Evolutionary conservation across 768 basidiomycete species (phyloP).

Genomic region (Cystobasidium tubakii): DNA sequence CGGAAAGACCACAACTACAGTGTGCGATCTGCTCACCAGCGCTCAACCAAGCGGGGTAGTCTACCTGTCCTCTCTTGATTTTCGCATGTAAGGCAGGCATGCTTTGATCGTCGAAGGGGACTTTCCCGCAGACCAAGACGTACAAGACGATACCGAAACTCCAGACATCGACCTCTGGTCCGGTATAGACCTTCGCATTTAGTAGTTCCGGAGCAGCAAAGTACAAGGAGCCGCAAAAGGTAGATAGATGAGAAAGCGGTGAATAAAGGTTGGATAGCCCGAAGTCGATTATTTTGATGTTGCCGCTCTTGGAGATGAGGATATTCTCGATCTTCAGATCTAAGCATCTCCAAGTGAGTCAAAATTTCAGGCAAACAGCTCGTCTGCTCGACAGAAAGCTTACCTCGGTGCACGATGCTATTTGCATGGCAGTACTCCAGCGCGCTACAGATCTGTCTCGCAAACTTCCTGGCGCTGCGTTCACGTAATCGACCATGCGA

Average conservation of each 20-base stretch:
- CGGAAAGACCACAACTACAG: neutral
- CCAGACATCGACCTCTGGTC: conserved; percentile 98
- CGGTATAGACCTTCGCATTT: conserved; percentile 92
- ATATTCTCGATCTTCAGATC: conserved; percentile 99
- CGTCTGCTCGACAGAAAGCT: neutral
- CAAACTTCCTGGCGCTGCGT: conserved; percentile 93
- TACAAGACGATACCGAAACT: conserved; percentile 97
- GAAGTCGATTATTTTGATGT: conserved; percentile 99
- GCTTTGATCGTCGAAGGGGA: conserved; percentile 97
- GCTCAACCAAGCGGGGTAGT: conserved; percentile 95
- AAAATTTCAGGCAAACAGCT: neutral
- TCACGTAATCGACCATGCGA: conserved; percentile 91
- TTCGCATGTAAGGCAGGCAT: conserved; percentile 99
- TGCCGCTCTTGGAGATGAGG: conserved; percentile 93
- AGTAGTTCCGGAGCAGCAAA: conserved; percentile 97
- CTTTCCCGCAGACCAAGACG: conserved; percentile 95
- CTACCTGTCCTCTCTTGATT: conserved; percentile 93
- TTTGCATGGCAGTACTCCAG: conserved; percentile 96
- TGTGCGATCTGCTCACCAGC: conserved; percentile 58
- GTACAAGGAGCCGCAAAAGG: conserved; percentile 95
- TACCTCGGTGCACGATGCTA: conserved; percentile 85
- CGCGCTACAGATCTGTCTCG: conserved; percentile 91
- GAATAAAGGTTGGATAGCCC: conserved; percentile 93
- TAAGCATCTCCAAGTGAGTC: conserved; percentile 23
- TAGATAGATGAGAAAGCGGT: conserved; percentile 71